Evolutionary conservation across 768 basidiomycete genomes (phyloP), one percentile per base, ranked within the genome.

Genomic region (Boletus rufocinnamomeus): DNA sequence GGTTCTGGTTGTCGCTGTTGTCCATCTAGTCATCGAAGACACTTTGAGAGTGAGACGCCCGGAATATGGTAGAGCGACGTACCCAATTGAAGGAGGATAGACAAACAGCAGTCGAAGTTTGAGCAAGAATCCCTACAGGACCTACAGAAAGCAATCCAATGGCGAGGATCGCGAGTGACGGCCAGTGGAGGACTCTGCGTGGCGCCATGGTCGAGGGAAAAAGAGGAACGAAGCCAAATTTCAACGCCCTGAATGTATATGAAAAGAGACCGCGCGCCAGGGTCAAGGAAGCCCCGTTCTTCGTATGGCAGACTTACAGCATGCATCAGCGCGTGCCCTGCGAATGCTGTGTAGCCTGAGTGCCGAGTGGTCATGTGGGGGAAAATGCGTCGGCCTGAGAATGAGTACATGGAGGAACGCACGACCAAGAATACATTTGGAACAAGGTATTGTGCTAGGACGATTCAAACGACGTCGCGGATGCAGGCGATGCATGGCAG

Each of bases 1-100:
- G 80, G n/a, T 69, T 79, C 58, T 83, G 76, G 45, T 69, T 68
- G 50, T 75, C 73, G 25, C 80, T 80, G 56, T 84, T 84, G 49
- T 50, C 14, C 72, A 74, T 71, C 71, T 72, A 25, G 16, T 32
- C 52, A 38, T 35, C 7, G 28, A 47, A 56, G 23, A 44, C 19
- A 43, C 14, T 16, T 61, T 41, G 14, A 56, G 25, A 27, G 40
- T 11, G 41, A 49, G n/a, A 37, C n/a, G 19, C 3, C 23, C 6
- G 5, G 27, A 4, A 13, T 17, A 14, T 32, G 25, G 35, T 11
- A 21, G 34, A 25, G 23, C 17, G 13, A 55, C 72, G 11, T 51
- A 72, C 74, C 75, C 74, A 75, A 52, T 37, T 25, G 38, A 61
- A 74, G 25, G 53, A 34, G 40, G 60, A 52, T 1, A 51, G 38